These are phyloP conservation scores for Colletotrichum paranaense DNA, from an alignment of 2,329 filamentous ascomycete genomes.

Conservation along the genomic window DNA sequence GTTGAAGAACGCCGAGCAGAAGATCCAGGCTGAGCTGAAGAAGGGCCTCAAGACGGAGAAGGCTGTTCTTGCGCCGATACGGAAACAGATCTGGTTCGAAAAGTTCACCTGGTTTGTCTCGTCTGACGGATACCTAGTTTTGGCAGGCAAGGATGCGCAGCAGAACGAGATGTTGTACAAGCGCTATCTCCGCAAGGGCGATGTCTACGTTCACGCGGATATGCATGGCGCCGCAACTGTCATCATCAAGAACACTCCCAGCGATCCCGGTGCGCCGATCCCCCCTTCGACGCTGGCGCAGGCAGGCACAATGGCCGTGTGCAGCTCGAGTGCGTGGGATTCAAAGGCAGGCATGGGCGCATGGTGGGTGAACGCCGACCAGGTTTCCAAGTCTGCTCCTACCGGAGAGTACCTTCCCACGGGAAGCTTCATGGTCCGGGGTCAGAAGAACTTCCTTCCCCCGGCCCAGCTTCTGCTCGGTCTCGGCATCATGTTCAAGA, in stretches of 20 bases:
- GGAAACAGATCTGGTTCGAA: constrained; percentile 93
- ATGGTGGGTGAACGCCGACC: constrained; percentile 93
- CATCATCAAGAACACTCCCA: constrained; percentile 88
- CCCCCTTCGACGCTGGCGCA: constrained; percentile 92
- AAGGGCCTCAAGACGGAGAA: constrained; percentile 94
- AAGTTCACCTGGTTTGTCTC: constrained; percentile 97
- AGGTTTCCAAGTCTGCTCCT: constrained; percentile 87
- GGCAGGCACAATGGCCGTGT: constrained; percentile 86
- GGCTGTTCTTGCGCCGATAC: constrained; percentile 82
- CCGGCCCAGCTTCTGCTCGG: constrained; percentile 89
- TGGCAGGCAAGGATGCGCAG: constrained; percentile 87
- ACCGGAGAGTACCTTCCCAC: constrained; percentile 83
- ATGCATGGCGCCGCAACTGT: constrained; percentile 85
- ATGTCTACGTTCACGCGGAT: constrained; percentile 93
- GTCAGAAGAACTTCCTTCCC: constrained; percentile 91
- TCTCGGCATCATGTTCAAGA: constrained; percentile 86
- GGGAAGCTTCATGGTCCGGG: constrained; percentile 84
- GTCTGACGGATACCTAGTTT: constrained; percentile 91
- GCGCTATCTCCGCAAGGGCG: constrained; percentile 85
- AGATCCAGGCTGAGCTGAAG: constrained; percentile 86
- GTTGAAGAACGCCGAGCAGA: constrained; percentile 89
- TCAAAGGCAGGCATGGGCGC: constrained; percentile 95
- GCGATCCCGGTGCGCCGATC: constrained; percentile 84
- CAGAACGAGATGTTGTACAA: constrained; percentile 95
- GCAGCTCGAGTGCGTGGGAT: constrained; percentile 92